phyloP scores from a whole-genome alignment of 768 basidiomycete species.

The Neoboletus subvelutipes region DNA sequence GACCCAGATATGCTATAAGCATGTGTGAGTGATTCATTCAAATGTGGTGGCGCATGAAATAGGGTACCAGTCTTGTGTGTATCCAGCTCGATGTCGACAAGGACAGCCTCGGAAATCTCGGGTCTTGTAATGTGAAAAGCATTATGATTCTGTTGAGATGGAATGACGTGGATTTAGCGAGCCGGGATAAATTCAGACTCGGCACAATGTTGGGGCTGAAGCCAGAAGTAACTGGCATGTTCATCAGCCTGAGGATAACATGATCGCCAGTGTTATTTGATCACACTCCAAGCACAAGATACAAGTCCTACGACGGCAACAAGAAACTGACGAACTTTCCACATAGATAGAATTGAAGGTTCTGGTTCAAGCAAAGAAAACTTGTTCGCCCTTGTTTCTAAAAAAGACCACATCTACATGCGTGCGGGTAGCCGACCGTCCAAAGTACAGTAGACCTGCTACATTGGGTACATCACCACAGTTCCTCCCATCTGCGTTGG shows the following conservation, averaged over 20 bases:
- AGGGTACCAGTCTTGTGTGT: background rate
- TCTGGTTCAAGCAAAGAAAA: background rate
- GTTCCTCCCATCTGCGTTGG: background rate
- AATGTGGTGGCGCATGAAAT: background rate
- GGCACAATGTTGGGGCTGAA: too few species aligned
- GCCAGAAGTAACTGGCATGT: too few species aligned
- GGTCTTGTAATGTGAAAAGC: background rate
- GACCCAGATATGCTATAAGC: too few species aligned
- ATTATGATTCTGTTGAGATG: background rate
- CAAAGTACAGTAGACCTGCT: conserved; percentile 4
- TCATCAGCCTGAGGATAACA: background rate
- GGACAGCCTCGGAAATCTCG: background rate
- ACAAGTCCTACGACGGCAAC: too few species aligned
- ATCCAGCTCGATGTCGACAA: background rate
- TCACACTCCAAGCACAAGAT: background rate
- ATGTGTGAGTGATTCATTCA: background rate
- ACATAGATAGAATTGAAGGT: background rate
- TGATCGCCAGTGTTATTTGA: background rate
- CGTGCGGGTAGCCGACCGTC: background rate
- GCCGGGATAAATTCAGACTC: background rate
- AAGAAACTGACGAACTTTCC: background rate
- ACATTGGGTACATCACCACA: background rate
- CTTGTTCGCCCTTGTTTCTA: background rate
- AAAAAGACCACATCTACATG: background rate
- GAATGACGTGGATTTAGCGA: too few species aligned